Evolutionary conservation across 2,329 filamentous ascomycete species (phyloP).

Genomic region (Cercospora sp.): DNA sequence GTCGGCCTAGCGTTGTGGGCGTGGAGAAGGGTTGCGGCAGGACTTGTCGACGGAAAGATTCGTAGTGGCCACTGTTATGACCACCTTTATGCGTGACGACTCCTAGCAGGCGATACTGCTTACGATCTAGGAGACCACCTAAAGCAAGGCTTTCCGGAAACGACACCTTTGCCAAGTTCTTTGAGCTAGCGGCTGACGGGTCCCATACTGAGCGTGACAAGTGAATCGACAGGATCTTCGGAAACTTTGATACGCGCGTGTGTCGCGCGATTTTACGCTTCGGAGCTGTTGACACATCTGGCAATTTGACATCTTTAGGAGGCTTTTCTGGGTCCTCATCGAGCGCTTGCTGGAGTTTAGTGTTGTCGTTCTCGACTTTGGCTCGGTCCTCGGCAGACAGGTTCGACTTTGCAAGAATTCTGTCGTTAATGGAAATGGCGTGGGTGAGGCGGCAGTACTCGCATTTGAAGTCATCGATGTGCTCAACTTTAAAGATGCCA

Average conservation of each 20-base stretch:
- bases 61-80: slow-evolving; percentile 95
- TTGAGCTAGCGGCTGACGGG: slow-evolving; percentile 68
- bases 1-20: slow-evolving; percentile 72
- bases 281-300: slow-evolving; percentile 71
- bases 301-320: slow-evolving; percentile 70
- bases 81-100: slow-evolving; percentile 93
- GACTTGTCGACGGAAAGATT: slow-evolving; percentile 88
- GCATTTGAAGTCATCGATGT: slow-evolving; percentile 96
- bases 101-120: slow-evolving; percentile 79
- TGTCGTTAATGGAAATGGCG: slow-evolving; percentile 64
- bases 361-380: slow-evolving; percentile 58
- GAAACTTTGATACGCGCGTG: slow-evolving; percentile 82
- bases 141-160: slow-evolving; percentile 86
- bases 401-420: slow-evolving; percentile 58
- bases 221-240: slow-evolving; percentile 87
- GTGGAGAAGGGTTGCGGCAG: slow-evolving; percentile 78
- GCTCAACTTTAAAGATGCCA: slow-evolving; percentile 88
- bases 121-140: slow-evolving; percentile 74
- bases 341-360: slow-evolving; percentile 67
- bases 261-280: slow-evolving; percentile 83
- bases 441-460: slow-evolving; percentile 87
- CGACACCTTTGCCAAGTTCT: slow-evolving; percentile 90
- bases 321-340: slow-evolving; percentile 77
- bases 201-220: slow-evolving; percentile 93
- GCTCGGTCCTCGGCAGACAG: slow-evolving; percentile 48